phyloP scores from a whole-genome alignment of 2,329 filamentous ascomycete species.

The Myriosclerotinia duriaeana region DNA sequence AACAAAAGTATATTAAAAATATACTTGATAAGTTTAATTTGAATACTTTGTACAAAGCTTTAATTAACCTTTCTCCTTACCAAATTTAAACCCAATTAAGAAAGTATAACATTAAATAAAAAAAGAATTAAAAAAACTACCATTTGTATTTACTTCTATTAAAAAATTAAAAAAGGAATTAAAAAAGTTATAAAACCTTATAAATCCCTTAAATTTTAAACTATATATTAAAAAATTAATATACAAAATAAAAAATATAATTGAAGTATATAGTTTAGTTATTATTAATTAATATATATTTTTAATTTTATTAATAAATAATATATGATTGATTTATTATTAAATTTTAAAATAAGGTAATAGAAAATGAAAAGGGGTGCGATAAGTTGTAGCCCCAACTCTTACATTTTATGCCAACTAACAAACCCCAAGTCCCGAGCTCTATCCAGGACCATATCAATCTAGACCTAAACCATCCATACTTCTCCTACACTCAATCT shows the following conservation, averaged over 20 bases:
- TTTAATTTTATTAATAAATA: neutral
- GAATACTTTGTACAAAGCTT: neutral
- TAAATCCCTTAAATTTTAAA: neutral
- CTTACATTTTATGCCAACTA: too few relatives aligned
- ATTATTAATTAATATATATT: neutral
- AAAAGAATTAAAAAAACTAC: neutral
- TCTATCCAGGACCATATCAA: too few relatives aligned
- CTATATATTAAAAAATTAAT: slow-evolving; percentile 1
- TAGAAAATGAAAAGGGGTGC: too few relatives aligned
- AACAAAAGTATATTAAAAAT: neutral
- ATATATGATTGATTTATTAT: neutral
- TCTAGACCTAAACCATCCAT: too few relatives aligned
- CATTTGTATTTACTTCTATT: neutral
- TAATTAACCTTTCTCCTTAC: neutral
- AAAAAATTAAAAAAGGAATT: too few relatives aligned
- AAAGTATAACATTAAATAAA: neutral
- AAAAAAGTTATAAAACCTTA: neutral
- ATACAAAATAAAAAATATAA: neutral
- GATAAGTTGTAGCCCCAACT: too few relatives aligned
- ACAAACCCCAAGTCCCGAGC: too few relatives aligned
- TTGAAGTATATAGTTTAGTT: neutral
- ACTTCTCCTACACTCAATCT: too few relatives aligned
- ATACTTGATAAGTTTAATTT: neutral
- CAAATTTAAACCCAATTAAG: too few relatives aligned
- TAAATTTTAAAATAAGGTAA: too few relatives aligned